A percentile compares a stretch with the other conserved stretches of the same genome.
phyloP scores from a whole-genome alignment of 768 basidiomycete genomes.

The Suillus alpinus region DNA sequence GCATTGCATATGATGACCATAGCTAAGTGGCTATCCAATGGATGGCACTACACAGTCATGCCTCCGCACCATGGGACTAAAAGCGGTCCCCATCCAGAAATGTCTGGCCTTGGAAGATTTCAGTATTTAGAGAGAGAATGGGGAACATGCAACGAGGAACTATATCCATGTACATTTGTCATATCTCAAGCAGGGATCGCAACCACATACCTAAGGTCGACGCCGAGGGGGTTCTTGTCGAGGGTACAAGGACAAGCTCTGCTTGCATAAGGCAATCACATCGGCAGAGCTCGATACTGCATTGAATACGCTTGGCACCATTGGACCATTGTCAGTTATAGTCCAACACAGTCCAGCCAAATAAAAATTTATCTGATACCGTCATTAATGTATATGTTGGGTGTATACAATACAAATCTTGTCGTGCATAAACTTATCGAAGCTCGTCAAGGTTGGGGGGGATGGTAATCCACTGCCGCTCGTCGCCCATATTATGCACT shows the following conservation, averaged over 20 bases:
- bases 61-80: neutral
- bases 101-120: neutral
- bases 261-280: no score
- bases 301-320: neutral
- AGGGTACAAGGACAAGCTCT: no score
- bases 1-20: neutral
- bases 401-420: neutral
- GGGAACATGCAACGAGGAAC: neutral
- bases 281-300: no score
- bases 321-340: slow-evolving; percentile 1
- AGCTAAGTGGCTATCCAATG: neutral
- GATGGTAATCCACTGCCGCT: neutral
- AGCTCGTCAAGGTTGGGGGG: neutral
- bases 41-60: neutral
- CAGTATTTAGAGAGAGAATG: neutral
- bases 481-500: neutral
- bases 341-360: neutral
- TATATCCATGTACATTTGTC: neutral
- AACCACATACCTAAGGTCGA: neutral
- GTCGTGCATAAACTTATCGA: neutral
- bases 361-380: neutral
- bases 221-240: neutral
- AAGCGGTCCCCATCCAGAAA: neutral
- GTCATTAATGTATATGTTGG: neutral
- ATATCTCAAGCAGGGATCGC: neutral